A percentile compares a stretch with the other conserved stretches of the same genome.
These are phyloP conservation scores for Pezicula rhizophila DNA, from an alignment of 2,329 filamentous ascomycete species.

Conservation along the genomic window DNA sequence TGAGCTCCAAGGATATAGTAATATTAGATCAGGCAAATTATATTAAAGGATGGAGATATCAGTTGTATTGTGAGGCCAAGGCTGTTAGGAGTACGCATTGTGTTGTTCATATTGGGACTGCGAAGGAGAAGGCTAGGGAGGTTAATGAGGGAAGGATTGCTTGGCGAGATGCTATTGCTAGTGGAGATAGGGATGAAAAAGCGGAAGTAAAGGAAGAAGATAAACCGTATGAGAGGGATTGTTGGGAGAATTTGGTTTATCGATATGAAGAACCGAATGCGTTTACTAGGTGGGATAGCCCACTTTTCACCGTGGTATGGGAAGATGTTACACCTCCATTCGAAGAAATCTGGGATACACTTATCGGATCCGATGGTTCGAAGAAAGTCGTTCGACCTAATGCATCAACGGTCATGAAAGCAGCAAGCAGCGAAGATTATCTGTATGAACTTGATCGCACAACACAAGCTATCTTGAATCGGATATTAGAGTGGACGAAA, in stretches of 20 bases:
- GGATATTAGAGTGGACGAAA: conserved; percentile 62
- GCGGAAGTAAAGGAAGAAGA: conserved; percentile 23
- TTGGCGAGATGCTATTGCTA: conserved; percentile 28
- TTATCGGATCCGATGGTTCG: conserved; percentile 50
- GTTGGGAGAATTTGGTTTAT: conserved; percentile 41
- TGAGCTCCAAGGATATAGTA: conserved; percentile 69
- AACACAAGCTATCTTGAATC: conserved; percentile 70
- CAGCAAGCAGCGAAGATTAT: conserved; percentile 59
- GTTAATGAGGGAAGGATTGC: conserved; percentile 56
- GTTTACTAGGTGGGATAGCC: conserved; percentile 80
- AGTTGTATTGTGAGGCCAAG: conserved; percentile 80
- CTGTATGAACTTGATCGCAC: conserved; percentile 74
- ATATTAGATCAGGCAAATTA: conserved; percentile 79
- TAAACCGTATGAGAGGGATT: conserved; percentile 20
- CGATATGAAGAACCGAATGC: conserved; percentile 82
- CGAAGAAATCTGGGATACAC: conserved; percentile 67
- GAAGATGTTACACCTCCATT: conserved; percentile 66
- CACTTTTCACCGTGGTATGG: conserved; percentile 72
- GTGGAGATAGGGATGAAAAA: conserved; percentile 25
- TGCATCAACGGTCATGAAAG: conserved; percentile 66
- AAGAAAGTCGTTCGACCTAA: conserved; percentile 66
- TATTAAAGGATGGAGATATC: conserved; percentile 86
- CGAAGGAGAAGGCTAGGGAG: conserved; percentile 42
- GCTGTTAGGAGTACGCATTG: conserved; percentile 70
- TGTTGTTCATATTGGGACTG: conserved; percentile 60